Conservation (phyloP, 768 basidiomycete genomes). For the Saitozyma podzolica region DNA sequence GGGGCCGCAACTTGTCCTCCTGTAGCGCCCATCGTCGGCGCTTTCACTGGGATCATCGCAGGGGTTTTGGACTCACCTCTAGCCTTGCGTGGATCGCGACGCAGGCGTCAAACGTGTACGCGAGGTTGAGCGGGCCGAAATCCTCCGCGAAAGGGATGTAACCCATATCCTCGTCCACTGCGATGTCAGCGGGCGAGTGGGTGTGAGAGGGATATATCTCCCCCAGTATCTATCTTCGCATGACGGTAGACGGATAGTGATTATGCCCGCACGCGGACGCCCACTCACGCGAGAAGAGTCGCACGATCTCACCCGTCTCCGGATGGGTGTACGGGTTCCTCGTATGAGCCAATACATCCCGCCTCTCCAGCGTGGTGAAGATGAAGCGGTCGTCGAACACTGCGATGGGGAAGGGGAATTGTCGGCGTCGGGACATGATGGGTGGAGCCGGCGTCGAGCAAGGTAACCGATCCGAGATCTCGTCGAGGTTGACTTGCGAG, state of each 20-base stretch:
- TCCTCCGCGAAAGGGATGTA: conserved; percentile 43
- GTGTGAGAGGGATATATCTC: too few relatives aligned
- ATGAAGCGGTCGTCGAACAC: conserved; percentile 35
- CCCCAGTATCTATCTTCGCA: too few relatives aligned
- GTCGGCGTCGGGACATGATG: conserved; percentile 8
- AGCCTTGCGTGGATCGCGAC: conserved; percentile 30
- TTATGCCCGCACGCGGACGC: too few relatives aligned
- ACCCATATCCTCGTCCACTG: conserved; percentile 45
- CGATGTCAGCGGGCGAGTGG: background rate
- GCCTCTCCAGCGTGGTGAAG: conserved; percentile 34
- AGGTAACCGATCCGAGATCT: background rate
- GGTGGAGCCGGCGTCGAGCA: background rate
- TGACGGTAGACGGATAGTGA: too few relatives aligned
- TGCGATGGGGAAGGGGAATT: conserved; percentile 37
- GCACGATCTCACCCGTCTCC: conserved; percentile 15
- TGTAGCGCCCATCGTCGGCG: conserved; percentile 2
- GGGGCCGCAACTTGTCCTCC: conserved; percentile 9
- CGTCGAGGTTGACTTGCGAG: too few relatives aligned
- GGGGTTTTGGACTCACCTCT: conserved; percentile 19
- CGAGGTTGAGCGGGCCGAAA: conserved; percentile 48
- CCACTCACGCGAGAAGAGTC: conserved; percentile 38
- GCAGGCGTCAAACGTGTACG: conserved; percentile 37
- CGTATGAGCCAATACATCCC: conserved; percentile 23
- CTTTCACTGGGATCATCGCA: background rate
- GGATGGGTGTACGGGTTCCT: conserved; percentile 32